Evolutionary conservation across 1,284 basidiomycete species (phyloP), one percentile per base, ranked within the genome.

Genomic region (Puccinia polysora): DNA sequence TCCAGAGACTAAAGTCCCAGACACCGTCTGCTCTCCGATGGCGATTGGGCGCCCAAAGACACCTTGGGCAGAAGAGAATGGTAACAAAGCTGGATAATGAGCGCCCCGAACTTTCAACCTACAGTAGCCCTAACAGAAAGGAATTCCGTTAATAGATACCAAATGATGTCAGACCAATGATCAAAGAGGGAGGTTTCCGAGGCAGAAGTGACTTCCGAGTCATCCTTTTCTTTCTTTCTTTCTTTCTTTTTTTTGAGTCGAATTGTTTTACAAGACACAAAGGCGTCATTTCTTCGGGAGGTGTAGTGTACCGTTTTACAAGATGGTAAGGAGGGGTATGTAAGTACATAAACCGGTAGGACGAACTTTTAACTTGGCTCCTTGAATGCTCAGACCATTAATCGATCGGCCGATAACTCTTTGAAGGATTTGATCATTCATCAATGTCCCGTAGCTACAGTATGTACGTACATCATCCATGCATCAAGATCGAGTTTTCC

Each of bases 371-470:
- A 64, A 23, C 18, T 49, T 15, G 12, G 62, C 62, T 15, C 20
- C 15, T 15, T 34, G 30, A 20, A 64, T 49, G 43, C 4, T 50
- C 62, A 49, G 43, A 30, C 23, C 47, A 47, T 40, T 32, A 18
- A 28, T 30, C 45, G 62, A 34, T 20, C 62, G 43, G 12, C 62
- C 62, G 6, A 64, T 23, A 32, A 64, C 62, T 12, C 62, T 40
- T 43, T 64, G 43, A 47, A 64, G 62, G 20, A 64, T 64, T 0
- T 18, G 28, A 12, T 7, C 34, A 23, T 50, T 64, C 62, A 64
- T 64, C 62, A 64, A 38, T n/a, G 62, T 64, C 10, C 62, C 62
- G 28, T 64, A 64, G 32, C 62, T 64, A n/a, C n/a, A n/a, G n/a
- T n/a, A n/a, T n/a, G n/a, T n/a, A n/a, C n/a, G n/a, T n/a, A n/a